Evolutionary conservation across 441 rosid species (phyloP), one percentile per base, ranked within the genome.

Genomic region (Pelargonium citronellum): DNA sequence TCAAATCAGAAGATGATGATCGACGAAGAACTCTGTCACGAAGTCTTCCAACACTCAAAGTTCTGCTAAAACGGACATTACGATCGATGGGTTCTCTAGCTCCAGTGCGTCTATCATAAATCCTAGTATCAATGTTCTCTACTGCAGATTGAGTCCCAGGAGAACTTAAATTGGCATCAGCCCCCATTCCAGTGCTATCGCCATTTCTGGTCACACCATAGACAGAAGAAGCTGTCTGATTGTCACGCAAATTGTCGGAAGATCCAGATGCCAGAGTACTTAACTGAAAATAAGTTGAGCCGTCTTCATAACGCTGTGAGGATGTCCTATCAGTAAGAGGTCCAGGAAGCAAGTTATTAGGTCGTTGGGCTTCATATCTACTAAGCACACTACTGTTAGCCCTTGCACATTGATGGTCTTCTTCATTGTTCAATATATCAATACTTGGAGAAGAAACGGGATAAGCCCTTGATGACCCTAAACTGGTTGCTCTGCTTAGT

Each of bases 41-140:
- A 67, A 95, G 97, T 79, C 99, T 83, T 75, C 99, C 99, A 67
- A 95, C 98, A 82, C 99, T 95, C 51, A 95, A 79, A 15, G 99
- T 87, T 79, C 99, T 81, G 70, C 97, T 92, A 84, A 90, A 95
- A 55, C 85, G 84, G 78, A 89, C 96, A 83, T 92, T 92, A 66
- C 85, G 80, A 1, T 92, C 98, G 66, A 80, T 84, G 69, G 91
- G 91, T 67, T 88, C 96, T n/a, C 85, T 84, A 65, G 78, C 83
- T 63, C 79, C 89, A 39, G 73, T 73, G 76, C 89, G 79, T 73
- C 94, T 83, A 74, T 87, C 93, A 74, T 86, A 72, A 74, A 73
- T 44, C 74, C 86, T 87, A 71, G 80, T 72, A 67, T 77, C 87
- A 64, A 63, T 69, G 78, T 74, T 74, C 71, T 85, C 92, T 55